Evolutionary conservation across 106 monocot genomes (phyloP).

Genomic region (Apostasia ramifera): DNA sequence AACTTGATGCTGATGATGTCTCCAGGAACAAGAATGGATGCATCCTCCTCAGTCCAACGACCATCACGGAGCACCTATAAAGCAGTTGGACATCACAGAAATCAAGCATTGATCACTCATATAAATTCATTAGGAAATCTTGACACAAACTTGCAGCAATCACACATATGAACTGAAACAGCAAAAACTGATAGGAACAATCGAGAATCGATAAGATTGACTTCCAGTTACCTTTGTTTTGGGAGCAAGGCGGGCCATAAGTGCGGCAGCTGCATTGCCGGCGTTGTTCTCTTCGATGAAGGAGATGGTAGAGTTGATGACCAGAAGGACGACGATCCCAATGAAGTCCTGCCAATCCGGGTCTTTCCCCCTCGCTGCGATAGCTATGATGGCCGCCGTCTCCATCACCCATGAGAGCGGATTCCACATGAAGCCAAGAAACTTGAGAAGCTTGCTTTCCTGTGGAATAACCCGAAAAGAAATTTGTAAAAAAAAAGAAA

Average conservation of each 20-base stretch:
- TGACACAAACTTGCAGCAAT: neutral
- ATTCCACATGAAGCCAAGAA: constrained; percentile 19
- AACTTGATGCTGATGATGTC: constrained; percentile 17
- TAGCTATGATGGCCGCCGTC: constrained; percentile 9
- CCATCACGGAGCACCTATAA: constrained; percentile 23
- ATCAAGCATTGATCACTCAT: neutral
- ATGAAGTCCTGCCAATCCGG: constrained; percentile 16
- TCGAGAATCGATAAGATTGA: too few relatives aligned
- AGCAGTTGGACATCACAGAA: too few relatives aligned
- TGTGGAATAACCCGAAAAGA: neutral
- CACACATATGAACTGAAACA: neutral
- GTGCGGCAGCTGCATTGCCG: constrained; percentile 11
- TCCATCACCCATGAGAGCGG: constrained; percentile 15
- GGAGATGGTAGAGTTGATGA: constrained; percentile 12
- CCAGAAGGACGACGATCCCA: constrained; percentile 9
- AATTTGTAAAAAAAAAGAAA: neutral
- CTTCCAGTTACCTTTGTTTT: constrained; percentile 8
- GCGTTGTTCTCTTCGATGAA: constrained; percentile 17
- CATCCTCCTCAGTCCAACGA: constrained; percentile 18
- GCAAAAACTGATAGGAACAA: neutral
- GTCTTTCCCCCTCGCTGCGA: constrained; percentile 5
- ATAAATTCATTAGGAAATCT: neutral
- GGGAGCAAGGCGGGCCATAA: constrained; percentile 13
- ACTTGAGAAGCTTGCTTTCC: constrained; percentile 14
- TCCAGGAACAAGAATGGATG: constrained; percentile 21